phyloP scores from a whole-genome alignment of 2,329 filamentous ascomycete genomes.

The Furcasterigmium sp. region DNA sequence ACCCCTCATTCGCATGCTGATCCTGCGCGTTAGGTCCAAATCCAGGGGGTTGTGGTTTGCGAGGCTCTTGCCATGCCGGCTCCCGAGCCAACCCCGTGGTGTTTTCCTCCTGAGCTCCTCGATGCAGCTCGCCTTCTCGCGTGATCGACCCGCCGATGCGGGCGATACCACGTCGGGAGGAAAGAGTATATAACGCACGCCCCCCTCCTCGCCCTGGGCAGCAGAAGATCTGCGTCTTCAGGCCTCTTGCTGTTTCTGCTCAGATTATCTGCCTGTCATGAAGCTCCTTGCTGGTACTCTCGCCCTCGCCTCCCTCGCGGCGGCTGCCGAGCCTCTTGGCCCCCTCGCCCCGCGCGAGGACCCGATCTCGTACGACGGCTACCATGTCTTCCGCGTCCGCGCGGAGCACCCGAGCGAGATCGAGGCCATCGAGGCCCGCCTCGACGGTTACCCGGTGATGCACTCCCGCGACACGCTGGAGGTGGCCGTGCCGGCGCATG shows the following conservation, averaged over 20 bases:
- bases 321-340: conserved; percentile 1
- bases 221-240: neutral
- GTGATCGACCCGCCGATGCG: too few relatives aligned
- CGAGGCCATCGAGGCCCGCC: conserved; percentile 11
- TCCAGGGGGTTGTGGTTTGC: too few relatives aligned
- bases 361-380: conserved; percentile 22
- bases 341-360: neutral
- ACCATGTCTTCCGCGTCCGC: conserved; percentile 23
- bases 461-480: conserved; percentile 22
- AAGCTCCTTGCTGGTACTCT: conserved; percentile 5
- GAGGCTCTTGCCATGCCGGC: too few relatives aligned
- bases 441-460: conserved; percentile 15
- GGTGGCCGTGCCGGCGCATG: conserved; percentile 22
- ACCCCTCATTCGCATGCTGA: too few relatives aligned
- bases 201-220: neutral
- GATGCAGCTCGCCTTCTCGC: too few relatives aligned
- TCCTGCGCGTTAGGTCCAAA: too few relatives aligned
- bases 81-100: too few relatives aligned
- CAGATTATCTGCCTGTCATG: conserved; percentile 7
- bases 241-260: too few relatives aligned
- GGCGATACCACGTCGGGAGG: too few relatives aligned
- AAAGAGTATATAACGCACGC: neutral
- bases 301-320: conserved; percentile 1
- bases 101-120: too few relatives aligned
- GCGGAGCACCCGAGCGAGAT: conserved; percentile 10